Evolutionary conservation across 139 green algal species (phyloP), one percentile per base, ranked within the genome.

Genomic region (Ettlia oleoabundans): DNA sequence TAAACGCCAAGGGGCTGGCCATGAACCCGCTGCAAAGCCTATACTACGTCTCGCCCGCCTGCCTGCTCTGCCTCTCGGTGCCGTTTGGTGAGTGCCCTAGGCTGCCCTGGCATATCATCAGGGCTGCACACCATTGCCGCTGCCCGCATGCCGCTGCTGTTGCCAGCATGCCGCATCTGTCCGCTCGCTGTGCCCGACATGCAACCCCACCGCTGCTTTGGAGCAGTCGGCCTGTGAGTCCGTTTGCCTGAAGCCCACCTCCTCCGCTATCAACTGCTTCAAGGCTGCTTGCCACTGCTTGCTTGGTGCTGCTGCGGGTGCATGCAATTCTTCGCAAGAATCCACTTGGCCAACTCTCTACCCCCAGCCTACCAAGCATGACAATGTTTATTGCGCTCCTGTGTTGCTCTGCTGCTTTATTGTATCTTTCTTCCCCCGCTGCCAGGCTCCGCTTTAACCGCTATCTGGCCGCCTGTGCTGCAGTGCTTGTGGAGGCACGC

Each of bases 21-120:
- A 85, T 95, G 64, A 95, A 95, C 80, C 89, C 88, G 33, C 81
- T 92, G 62, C 89, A 90, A 24, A 89, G 82, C 33, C 80, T 91
- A 26, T 93, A 93, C 83, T 93, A 93, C 81, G 89, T 93, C 43
- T 89, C 87, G 2, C 89, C 89, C 13, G 80, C 81, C 43, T 93
- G 84, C 67, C 75, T 89, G 47, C 28, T 83, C 3, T 86, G 88
- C 43, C 75, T 90, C 18, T 35, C 81, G 26, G 71, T 92, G 55
- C 85, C 90, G 19, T 91, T 81, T 55, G 55, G 77, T 88, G 80
- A 40, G 82, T 26, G 0, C 24, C 10, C n/a, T 21, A 67, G 22
- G 13, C 47, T 58, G 47, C 47, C 47, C 37, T 30, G 66, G 19
- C n/a, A 76, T 26, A 13, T 28, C 1, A 19, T 67, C 24, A 67